A percentile compares a stretch with the other conserved stretches of the same genome.
phyloP scores from a whole-genome alignment of 2,329 filamentous ascomycete species.

The Pseudocercospora crystallina region DNA sequence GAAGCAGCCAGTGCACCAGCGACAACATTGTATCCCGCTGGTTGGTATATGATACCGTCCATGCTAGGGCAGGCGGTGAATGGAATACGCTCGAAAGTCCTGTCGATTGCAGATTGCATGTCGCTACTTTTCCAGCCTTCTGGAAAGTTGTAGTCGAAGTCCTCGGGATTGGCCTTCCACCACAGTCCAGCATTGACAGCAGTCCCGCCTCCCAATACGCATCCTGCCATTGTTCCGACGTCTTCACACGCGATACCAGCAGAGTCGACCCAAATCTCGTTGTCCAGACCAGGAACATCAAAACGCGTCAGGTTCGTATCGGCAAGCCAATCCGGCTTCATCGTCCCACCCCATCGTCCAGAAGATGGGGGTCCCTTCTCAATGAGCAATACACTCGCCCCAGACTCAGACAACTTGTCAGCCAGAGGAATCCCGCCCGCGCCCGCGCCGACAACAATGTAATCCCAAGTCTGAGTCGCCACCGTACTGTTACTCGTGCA shows the following conservation, averaged over 20 bases:
- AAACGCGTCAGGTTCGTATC: conserved; percentile 66
- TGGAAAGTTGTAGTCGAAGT: conserved; percentile 74
- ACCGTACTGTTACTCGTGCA: conserved; percentile 30
- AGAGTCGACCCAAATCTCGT: conserved; percentile 66
- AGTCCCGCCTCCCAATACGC: conserved; percentile 66
- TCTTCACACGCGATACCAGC: conserved; percentile 66
- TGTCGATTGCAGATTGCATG: conserved; percentile 58
- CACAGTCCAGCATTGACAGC: conserved; percentile 68
- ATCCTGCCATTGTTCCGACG: conserved; percentile 71
- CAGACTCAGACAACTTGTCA: conserved; percentile 63
- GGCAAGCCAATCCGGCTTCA: conserved; percentile 62
- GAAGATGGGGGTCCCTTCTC: conserved; percentile 56
- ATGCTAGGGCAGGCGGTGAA: conserved; percentile 66
- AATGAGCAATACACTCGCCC: conserved; percentile 63
- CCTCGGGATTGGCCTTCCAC: conserved; percentile 63
- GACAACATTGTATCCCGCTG: conserved; percentile 65
- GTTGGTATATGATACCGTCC: conserved; percentile 67
- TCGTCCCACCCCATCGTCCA: conserved; percentile 62
- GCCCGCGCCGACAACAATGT: conserved; percentile 64
- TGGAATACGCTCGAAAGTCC: conserved; percentile 68
- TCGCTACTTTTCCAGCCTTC: conserved; percentile 67
- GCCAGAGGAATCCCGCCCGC: conserved; percentile 61
- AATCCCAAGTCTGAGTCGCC: conserved; percentile 56
- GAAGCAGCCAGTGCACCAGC: conserved; percentile 57
- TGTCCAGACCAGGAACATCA: conserved; percentile 70